phyloP scores from a whole-genome alignment of 1,284 basidiomycete genomes.

The Pisolithus thermaeus region DNA sequence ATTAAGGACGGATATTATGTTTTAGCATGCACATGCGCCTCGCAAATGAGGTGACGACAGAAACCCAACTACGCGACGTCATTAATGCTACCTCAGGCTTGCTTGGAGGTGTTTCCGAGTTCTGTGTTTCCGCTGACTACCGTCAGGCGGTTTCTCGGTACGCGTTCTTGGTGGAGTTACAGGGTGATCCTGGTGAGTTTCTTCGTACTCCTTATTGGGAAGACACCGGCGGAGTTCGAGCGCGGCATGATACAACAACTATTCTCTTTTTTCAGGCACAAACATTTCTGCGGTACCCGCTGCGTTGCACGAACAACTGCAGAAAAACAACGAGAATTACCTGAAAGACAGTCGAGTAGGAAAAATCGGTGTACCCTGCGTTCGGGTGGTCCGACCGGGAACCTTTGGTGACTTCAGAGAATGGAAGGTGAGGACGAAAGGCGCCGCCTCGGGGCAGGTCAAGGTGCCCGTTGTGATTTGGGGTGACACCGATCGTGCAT shows the following conservation, averaged over 20 bases:
- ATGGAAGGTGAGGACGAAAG: conserved; percentile 11
- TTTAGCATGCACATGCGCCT: conserved; percentile 13
- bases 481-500: conserved; percentile 7
- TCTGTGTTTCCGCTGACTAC: conserved; percentile 13
- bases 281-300: no score
- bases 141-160: conserved; percentile 15
- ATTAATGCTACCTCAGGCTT: conserved; percentile 9
- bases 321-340: conserved; percentile 15
- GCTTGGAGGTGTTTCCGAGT: conserved; percentile 15
- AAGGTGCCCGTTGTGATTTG: conserved; percentile 17
- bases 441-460: conserved; percentile 9
- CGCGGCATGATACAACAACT: conserved; percentile 5
- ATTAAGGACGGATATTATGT: neutral
- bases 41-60: conserved; percentile 18
- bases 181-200: conserved; percentile 6
- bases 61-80: conserved; percentile 13
- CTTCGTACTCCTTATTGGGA: neutral
- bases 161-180: conserved; percentile 17
- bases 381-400: conserved; percentile 14
- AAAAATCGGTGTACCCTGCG: conserved; percentile 6
- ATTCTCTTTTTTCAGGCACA: conserved; percentile 1
- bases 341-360: conserved; percentile 6
- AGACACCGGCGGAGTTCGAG: neutral
- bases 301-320: no score
- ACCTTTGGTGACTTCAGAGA: conserved; percentile 18